Conservation (phyloP, 208 protist genomes). For the Tetramitus jugosus region DNA sequence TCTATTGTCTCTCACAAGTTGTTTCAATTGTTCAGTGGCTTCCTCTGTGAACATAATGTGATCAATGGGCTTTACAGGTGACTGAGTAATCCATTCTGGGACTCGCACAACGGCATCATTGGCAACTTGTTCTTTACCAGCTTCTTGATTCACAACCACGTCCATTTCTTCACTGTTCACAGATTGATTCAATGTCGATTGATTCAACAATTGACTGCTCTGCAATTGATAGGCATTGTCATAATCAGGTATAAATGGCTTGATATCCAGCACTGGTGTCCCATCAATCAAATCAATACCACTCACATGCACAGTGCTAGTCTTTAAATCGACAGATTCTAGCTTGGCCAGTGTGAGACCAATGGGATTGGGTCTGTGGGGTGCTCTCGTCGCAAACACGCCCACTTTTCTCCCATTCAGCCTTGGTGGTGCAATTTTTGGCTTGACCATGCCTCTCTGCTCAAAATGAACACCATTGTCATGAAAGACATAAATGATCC, state of each 20-base stretch:
- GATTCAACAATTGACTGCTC: conserved; percentile 67
- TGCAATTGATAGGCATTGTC: conserved; percentile 63
- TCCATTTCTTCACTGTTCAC: conserved; percentile 42
- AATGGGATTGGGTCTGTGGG: conserved; percentile 79
- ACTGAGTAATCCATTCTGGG: not conserved
- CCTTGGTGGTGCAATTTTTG: not conserved
- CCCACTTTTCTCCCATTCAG: conserved; percentile 34
- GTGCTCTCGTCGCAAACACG: conserved; percentile 73
- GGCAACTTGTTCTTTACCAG: not conserved
- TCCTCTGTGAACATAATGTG: not conserved
- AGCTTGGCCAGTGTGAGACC: conserved; percentile 69
- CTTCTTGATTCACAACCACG: not conserved
- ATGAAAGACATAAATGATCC: not conserved
- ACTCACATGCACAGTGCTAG: conserved; percentile 59
- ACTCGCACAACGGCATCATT: not conserved
- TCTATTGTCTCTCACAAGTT: not conserved
- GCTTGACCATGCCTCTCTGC: not conserved
- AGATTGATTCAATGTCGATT: no score
- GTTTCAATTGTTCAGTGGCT: not conserved
- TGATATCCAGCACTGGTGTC: conserved; percentile 90
- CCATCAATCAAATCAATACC: conserved; percentile 87
- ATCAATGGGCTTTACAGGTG: not conserved
- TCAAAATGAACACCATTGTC: not conserved
- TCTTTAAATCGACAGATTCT: conserved; percentile 58
- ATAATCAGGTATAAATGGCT: conserved; percentile 83